Base-by-base conservation (phyloP, 2,329 filamentous ascomycete species). In the Sporothrix euskadiensis region DNA sequence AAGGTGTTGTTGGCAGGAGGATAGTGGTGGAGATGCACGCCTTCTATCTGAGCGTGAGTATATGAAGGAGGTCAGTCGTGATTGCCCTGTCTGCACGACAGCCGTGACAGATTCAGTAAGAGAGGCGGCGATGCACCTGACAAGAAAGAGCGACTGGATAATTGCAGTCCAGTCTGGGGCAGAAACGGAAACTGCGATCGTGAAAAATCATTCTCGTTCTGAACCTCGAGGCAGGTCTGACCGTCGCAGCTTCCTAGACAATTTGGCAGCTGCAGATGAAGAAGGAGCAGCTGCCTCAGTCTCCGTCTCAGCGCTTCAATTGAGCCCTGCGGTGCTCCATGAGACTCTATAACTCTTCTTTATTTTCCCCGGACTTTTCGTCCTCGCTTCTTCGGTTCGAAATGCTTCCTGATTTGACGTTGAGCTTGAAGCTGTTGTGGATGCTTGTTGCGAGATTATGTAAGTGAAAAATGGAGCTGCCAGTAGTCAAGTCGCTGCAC, bases 361-460 rank as follows among this genome's bases (percentile, higher is more conserved):
- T 4, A 35, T 5, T 56, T 56, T 3, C 12, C 22, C 10, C 22
- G 9, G 52, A 56, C 22, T 22, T n/a, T 4, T 22, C 39, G 12
- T 3, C 39, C 22, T 14, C 4, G 19, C 22, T 30, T 26, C 26
- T 14, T 35, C 5, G 30, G 5, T 30, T 32, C 14, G 30, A 52
- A 35, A 8, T 66, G 14, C 22, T 44, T 22, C 32, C 41, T 26
- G n/a, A 14, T 49, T 8, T 12, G 22, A 8, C 16, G 1, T 39
- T 35, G 3, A 39, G 19, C 16, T 35, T 14, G 30, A 22, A 39
- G 66, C 30, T 39, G 19, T 41, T 1, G 47, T 54, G 12, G 68
- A 70, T 44, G 32, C 4, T 44, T n/a, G 44, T 41, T 19, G 66
- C 6, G 52, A 70, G 68, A 70, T 70, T 70, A 71, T 61, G 69